A percentile compares a stretch with the other conserved stretches of the same genome.
phyloP scores from a whole-genome alignment of 805 yeast species.

The Cyberlindnera xylosilytica region DNA sequence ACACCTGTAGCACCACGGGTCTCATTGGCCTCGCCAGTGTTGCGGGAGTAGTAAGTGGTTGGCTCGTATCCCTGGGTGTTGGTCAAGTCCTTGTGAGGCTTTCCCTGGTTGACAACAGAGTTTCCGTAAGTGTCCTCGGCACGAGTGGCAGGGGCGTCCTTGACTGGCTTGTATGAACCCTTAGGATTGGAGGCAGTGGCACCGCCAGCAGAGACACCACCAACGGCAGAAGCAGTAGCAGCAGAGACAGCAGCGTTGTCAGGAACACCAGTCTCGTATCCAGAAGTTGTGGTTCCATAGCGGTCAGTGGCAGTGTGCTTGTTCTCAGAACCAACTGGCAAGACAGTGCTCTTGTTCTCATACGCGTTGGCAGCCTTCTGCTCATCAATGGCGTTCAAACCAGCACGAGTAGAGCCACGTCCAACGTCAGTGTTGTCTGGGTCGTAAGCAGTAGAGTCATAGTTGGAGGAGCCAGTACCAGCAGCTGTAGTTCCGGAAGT shows the following conservation, averaged over 20 bases:
- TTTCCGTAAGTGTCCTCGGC: conserved; percentile 21
- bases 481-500: neutral
- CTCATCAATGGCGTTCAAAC: conserved; percentile 11
- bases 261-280: conserved; percentile 20
- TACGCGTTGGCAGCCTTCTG: conserved; percentile 3
- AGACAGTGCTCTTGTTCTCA: conserved; percentile 25
- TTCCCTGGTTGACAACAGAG: conserved; percentile 6
- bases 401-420: conserved; percentile 19
- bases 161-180: conserved; percentile 6
- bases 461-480: neutral
- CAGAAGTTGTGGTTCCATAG: conserved; percentile 15
- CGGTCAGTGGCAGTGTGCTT: conserved; percentile 9
- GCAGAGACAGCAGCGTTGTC: conserved; percentile 17
- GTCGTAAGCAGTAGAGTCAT: neutral
- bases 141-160: conserved; percentile 17
- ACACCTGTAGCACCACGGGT: conserved; percentile 6
- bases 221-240: conserved; percentile 16
- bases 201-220: conserved; percentile 9
- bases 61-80: conserved; percentile 21
- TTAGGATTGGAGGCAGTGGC: conserved; percentile 4
- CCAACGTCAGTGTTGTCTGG: conserved; percentile 13
- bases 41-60: conserved; percentile 18
- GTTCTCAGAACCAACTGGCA: conserved; percentile 18
- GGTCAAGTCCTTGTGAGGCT: conserved; percentile 17
- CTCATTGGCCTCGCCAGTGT: conserved; percentile 11